Evolutionary conservation across 1,284 basidiomycete species (phyloP), one percentile per base, ranked within the genome.

Genomic region (Mycena citricolor): DNA sequence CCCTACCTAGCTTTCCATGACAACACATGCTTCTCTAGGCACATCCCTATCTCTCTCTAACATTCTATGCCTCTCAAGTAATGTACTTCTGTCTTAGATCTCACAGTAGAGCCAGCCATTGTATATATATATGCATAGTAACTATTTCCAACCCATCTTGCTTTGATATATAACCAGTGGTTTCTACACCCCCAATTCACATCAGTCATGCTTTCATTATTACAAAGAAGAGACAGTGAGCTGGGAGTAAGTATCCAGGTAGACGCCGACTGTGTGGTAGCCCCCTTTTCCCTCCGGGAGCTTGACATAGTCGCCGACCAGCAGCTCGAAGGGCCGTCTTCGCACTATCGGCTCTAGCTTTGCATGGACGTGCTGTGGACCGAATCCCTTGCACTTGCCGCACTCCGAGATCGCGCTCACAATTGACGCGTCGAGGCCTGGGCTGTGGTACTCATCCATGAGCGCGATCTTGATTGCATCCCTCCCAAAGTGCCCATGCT

Each of bases 341-440:
- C 65, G 39, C 0, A 57, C 63, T 41, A 70, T 64, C 2, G 67
- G 67, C 16, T 68, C 44, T 5, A 70, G 50, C 2, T 68, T 53
- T 0, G 63, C 50, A 39, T 67, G 55, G n/a, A 66, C 23, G 44
- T 61, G 51, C 8, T 51, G 32, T 0, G 42, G 22, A 1, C 62
- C 60, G 30, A 63, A 63, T 29, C 46, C 51, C 32, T 57, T 54
- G 51, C 62, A 64, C 5, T 38, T 21, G 2, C 39, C 56, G 42
- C 68, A 70, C 12, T 62, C 49, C 3, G n/a, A 33, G 12, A 69
- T 64, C 0, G 53, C 61, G 3, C 48, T 30, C 17, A 61, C 39
- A 11, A 68, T 63, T 2, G 56, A 57, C 13, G 49, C 33, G 49
- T 67, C 60, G 0, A 70, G 51, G 4, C 49, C 37, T 0, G 66